phyloP scores from a whole-genome alignment of 2,329 filamentous ascomycete species.

The Penicillium sp. region DNA sequence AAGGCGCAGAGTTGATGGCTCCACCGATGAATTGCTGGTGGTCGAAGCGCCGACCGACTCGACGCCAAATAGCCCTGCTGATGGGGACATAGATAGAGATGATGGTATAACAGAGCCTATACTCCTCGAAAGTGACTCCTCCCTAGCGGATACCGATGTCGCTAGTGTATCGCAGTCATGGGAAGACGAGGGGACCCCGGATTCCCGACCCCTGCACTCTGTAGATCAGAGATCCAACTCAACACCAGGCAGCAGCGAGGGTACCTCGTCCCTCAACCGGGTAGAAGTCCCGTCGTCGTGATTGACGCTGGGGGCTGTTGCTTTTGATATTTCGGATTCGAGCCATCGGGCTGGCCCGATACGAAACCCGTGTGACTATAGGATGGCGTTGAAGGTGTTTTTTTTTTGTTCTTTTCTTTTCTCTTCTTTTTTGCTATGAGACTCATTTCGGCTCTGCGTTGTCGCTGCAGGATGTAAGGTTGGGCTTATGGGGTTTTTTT shows the following conservation, averaged over 20 bases:
- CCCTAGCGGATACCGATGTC: constrained; percentile 6
- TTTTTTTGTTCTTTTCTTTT: background rate
- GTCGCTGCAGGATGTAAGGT: background rate
- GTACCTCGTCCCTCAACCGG: background rate
- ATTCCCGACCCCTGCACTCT: constrained; percentile 4
- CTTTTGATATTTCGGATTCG: background rate
- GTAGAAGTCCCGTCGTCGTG: constrained; percentile 12
- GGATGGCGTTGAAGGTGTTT: background rate
- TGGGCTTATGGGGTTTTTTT: background rate
- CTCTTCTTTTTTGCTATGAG: background rate
- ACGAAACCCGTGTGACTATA: constrained; percentile 5
- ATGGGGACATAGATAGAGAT: constrained; percentile 26
- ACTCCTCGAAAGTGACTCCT: constrained; percentile 10
- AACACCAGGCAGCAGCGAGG: background rate
- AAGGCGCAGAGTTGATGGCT: constrained; percentile 37
- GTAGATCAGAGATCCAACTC: constrained; percentile 10
- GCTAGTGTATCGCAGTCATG: background rate
- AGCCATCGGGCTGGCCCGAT: background rate
- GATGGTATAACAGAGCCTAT: constrained; percentile 7
- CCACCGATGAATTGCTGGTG: constrained; percentile 62
- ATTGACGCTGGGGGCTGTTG: background rate
- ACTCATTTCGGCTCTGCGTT: background rate
- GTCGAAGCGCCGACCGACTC: constrained; percentile 69
- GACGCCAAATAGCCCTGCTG: constrained; percentile 46
- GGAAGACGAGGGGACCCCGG: constrained; percentile 8